phyloP scores from a whole-genome alignment of 139 green algal genomes.

The Gonium pectorale region DNA sequence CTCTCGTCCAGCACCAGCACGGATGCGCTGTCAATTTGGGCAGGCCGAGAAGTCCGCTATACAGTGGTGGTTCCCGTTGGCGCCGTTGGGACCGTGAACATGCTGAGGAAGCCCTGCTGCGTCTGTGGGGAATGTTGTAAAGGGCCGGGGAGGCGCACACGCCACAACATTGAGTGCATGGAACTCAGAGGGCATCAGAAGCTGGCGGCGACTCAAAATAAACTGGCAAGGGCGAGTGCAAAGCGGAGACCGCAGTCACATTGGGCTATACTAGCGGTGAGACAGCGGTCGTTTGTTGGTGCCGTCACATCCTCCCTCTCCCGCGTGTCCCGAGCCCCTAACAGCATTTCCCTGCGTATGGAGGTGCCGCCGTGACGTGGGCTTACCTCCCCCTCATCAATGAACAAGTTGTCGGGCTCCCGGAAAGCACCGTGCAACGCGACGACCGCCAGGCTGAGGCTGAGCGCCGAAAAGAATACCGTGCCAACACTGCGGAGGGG shows the following conservation, averaged over 20 bases:
- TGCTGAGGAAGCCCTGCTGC: slow-evolving; percentile 41
- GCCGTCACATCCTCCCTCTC: too few relatives aligned
- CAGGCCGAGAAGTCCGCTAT: too few relatives aligned
- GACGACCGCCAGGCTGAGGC: slow-evolving; percentile 75
- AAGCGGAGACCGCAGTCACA: too few relatives aligned
- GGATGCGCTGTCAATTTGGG: too few relatives aligned
- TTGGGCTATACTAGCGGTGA: too few relatives aligned
- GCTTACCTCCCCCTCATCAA: slow-evolving; percentile 57
- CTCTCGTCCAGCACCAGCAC: too few relatives aligned
- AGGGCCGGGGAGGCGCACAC: too few relatives aligned
- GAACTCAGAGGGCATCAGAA: background rate
- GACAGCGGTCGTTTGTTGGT: too few relatives aligned
- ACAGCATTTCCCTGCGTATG: too few relatives aligned
- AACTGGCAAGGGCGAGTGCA: background rate
- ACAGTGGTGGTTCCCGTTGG: too few relatives aligned
- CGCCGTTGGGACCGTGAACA: slow-evolving; percentile 20
- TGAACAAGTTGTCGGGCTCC: slow-evolving; percentile 64
- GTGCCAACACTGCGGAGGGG: slow-evolving; percentile 76
- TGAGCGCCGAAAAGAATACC: slow-evolving; percentile 88
- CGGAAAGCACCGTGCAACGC: slow-evolving; percentile 76
- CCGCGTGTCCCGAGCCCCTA: too few relatives aligned
- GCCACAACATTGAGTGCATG: background rate
- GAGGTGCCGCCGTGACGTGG: too few relatives aligned
- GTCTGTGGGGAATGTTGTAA: slow-evolving; percentile 23
- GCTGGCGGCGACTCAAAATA: background rate